Evolutionary conservation across 225 moss, liverwort and hornwort species (phyloP), one percentile per base, ranked within the genome.

Genomic region (Asterella californica): DNA sequence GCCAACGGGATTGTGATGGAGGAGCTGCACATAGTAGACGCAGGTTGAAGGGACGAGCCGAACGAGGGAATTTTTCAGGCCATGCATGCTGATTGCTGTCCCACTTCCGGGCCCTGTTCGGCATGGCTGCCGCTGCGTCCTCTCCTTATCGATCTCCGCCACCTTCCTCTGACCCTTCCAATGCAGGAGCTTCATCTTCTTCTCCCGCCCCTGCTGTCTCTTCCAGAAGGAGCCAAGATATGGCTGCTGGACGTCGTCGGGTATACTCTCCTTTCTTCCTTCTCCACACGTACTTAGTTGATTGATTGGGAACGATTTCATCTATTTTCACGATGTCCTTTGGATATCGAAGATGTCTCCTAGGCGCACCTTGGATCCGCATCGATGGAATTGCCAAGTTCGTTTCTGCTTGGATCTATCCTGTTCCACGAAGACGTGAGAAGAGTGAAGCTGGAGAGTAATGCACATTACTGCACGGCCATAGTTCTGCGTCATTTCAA

Each of bases 121-220:
- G 87, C 85, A 88, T 88, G 87, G 87, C 87, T 78, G 81, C 87
- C 76, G 70, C 84, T 75, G 84, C 81, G 62, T 77, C 84, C 77
- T 48, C 75, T 74, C 80, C 87, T 52, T 80, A 76, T 66, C 78
- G 78, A 82, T 74, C 87, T 79, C 47, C 72, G 71, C 48, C 84
- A 57, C 78, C 80, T 24, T 25, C 84, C 50, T n/a, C 50, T 33
- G 75, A 65, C 49, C 11, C 68, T 32, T 75, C 82, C 33, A 64
- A 72, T 71, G 82, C 79, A 59, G 49, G 47, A 42, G 66, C 79
- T 36, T 83, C 86, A 17, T 81, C 83, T n/a, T 79, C 83, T 47
- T 74, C 84, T 12, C 69, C 82, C 2, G 21, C 80, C 46, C 46
- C 53, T 42, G 30, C 68, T 29, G 77, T 77, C 42, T 70, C 84